These are phyloP conservation scores for Apiospora aurea DNA, from an alignment of 2,329 filamentous ascomycete species.

Conservation along the genomic window DNA sequence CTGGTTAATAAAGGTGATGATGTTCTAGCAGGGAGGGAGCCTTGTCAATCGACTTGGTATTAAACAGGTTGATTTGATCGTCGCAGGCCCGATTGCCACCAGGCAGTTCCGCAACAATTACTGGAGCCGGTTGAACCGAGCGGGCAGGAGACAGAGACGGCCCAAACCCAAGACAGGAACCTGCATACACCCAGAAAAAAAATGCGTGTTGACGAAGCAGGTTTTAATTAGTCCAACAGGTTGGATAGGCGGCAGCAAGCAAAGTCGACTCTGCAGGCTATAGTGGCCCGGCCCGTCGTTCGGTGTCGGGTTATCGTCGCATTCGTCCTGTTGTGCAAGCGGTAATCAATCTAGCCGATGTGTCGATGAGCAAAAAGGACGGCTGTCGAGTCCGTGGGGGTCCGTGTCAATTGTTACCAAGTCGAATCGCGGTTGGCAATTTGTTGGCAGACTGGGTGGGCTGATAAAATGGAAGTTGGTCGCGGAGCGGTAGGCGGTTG, in stretches of 20 bases:
- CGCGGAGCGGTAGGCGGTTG: neutral
- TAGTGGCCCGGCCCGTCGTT: slow-evolving; percentile 28
- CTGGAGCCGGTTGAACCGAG: slow-evolving; percentile 17
- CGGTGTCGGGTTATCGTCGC: slow-evolving; percentile 25
- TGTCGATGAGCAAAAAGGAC: slow-evolving; percentile 3
- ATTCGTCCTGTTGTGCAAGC: slow-evolving; percentile 25
- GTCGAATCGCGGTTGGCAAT: slow-evolving; percentile 5
- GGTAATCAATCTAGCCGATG: neutral
- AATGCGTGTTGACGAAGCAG: neutral
- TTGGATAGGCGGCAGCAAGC: slow-evolving; percentile 13
- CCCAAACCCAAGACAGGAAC: neutral
- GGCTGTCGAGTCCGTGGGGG: neutral
- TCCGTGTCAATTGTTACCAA: neutral
- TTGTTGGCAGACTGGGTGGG: neutral
- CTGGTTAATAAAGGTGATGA: neutral
- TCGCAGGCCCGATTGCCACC: slow-evolving; percentile 18
- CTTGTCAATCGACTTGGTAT: slow-evolving; percentile 11
- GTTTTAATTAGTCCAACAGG: neutral
- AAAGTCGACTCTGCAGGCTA: slow-evolving; percentile 25
- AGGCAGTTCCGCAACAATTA: slow-evolving; percentile 19
- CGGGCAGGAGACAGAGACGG: neutral
- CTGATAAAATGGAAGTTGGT: neutral
- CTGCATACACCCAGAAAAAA: slow-evolving; percentile 1
- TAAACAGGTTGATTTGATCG: slow-evolving; percentile 20
- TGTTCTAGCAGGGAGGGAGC: neutral